phyloP scores from a whole-genome alignment of 495 filamentous ascomycete genomes.

The Aspergillus coremiiformis region DNA sequence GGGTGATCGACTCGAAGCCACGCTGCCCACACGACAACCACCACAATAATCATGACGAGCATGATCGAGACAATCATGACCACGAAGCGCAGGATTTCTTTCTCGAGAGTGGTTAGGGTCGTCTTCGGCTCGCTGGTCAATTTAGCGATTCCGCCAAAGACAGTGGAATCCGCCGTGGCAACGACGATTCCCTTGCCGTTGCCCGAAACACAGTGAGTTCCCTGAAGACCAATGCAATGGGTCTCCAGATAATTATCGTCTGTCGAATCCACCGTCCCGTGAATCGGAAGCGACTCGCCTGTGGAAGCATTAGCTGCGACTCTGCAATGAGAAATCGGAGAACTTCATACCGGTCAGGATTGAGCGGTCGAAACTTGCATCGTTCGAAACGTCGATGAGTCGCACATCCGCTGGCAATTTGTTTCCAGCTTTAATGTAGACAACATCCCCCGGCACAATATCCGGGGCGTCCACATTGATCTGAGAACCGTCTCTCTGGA shows the following conservation, averaged over 20 bases:
- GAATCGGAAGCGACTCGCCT: constrained; percentile 54
- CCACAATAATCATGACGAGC: constrained; percentile 45
- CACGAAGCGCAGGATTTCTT: constrained; percentile 59
- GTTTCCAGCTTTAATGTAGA: constrained; percentile 56
- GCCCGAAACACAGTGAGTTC: constrained; percentile 58
- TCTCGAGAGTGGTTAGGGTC: constrained; percentile 53
- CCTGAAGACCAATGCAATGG: constrained; percentile 59
- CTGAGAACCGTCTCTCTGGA: constrained; percentile 47
- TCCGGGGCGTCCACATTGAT: constrained; percentile 39
- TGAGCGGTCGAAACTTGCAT: constrained; percentile 59
- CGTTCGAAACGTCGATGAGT: constrained; percentile 53
- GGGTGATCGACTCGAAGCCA: constrained; percentile 53
- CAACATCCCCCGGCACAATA: constrained; percentile 59
- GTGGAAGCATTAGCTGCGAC: neutral
- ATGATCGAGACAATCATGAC: constrained; percentile 49
- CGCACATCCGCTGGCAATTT: constrained; percentile 64
- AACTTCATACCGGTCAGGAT: constrained; percentile 53
- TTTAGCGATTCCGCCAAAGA: constrained; percentile 59
- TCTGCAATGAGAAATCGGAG: neutral
- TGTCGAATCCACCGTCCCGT: constrained; percentile 48
- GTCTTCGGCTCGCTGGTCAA: constrained; percentile 52
- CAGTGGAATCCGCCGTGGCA: constrained; percentile 48
- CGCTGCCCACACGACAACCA: constrained; percentile 53
- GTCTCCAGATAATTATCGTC: constrained; percentile 68
- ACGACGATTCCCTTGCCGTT: constrained; percentile 53